Evolutionary conservation across 1,139 yeast species (phyloP).

Genomic region (Barnettozyma hawaiiensis): DNA sequence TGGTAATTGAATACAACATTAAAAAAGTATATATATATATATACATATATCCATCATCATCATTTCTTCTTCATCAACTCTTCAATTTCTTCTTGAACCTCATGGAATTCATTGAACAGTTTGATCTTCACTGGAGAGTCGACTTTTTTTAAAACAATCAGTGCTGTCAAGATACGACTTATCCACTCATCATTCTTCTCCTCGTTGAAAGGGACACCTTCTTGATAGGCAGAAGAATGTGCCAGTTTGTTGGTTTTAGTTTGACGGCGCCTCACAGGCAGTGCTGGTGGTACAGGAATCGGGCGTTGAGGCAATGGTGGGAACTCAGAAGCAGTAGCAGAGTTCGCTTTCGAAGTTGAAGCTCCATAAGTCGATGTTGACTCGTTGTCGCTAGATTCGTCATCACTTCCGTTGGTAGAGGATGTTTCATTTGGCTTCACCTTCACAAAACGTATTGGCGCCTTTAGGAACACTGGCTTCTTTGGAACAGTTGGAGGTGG

Average conservation of each 20-base stretch:
- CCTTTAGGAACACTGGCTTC: conserved; percentile 15
- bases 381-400: too few relatives aligned
- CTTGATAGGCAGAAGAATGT: background rate
- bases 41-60: background rate
- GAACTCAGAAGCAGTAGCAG: conserved; percentile 10
- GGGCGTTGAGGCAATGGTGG: conserved; percentile 25
- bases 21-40: too few relatives aligned
- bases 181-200: conserved; percentile 25
- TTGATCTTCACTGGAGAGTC: conserved; percentile 15
- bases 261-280: conserved; percentile 10
- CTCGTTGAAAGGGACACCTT: conserved; percentile 8
- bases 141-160: conserved; percentile 18
- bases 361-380: background rate
- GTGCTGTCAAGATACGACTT: conserved; percentile 20
- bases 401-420: conserved; percentile 5
- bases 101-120: conserved; percentile 18
- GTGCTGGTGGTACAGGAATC: conserved; percentile 19
- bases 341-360: background rate
- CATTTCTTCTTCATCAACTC: conserved; percentile 3
- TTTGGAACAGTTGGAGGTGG: conserved; percentile 21
- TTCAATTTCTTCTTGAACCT: conserved; percentile 18
- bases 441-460: too few relatives aligned
- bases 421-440: conserved; percentile 7
- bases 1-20: background rate
- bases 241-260: conserved; percentile 9